Conservation (phyloP, 2,329 filamentous ascomycete species). For the Akanthomyces uredinophilus region DNA sequence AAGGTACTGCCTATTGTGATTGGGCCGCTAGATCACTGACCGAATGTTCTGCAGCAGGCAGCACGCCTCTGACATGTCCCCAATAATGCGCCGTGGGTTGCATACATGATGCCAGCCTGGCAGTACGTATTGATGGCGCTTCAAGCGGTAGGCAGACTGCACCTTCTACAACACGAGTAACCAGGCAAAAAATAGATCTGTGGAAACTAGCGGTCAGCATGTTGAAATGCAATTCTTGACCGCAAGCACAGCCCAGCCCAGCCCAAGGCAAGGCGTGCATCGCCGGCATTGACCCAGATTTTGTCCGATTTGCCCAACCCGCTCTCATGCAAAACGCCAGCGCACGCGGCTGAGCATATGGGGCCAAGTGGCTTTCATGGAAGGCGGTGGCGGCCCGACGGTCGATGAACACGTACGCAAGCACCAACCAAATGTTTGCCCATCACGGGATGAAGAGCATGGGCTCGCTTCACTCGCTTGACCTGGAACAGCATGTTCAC, state of each 20-base stretch:
- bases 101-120: conserved; percentile 1
- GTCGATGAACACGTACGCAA: conserved; percentile 9
- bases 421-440: background rate
- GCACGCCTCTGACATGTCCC: background rate
- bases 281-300: background rate
- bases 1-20: background rate
- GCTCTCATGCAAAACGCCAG: background rate
- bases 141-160: conserved; percentile 8
- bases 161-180: background rate
- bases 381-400: conserved; percentile 9
- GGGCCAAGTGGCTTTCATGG: conserved; percentile 7
- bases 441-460: background rate
- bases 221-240: conserved; percentile 2
- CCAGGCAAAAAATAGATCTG: background rate
- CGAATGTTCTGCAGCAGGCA: conserved; percentile 12
- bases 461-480: background rate
- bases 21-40: conserved; percentile 9
- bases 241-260: conserved; percentile 4
- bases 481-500: conserved; percentile 11
- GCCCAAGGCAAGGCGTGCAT: conserved; percentile 10
- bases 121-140: conserved; percentile 7
- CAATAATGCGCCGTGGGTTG: conserved; percentile 2
- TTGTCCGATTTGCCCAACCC: conserved; percentile 5
- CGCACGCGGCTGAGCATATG: conserved; percentile 10
- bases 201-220: conserved; percentile 11